A percentile compares a stretch with the other conserved stretches of the same genome.
Evolutionary conservation across 352 stramenopile genomes (phyloP).

Genomic region (Globisporangium parvum): DNA sequence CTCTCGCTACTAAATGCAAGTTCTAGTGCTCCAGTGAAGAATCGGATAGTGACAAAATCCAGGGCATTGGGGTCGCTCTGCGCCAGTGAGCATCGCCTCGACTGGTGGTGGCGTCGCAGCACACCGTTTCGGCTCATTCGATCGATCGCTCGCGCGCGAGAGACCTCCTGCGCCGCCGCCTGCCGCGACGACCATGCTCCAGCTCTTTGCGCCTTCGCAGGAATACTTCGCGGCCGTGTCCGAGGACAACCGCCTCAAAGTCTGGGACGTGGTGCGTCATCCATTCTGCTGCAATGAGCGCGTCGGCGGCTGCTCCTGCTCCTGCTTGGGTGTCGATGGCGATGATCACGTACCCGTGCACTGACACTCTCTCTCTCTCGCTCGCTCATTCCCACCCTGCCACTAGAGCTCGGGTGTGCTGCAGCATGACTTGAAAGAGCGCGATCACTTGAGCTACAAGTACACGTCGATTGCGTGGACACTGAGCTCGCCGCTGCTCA

Average conservation of each 20-base stretch:
- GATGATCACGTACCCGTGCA: background rate
- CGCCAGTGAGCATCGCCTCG: slow-evolving; percentile 42
- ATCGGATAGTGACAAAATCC: background rate
- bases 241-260: slow-evolving; percentile 76
- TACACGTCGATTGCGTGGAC: slow-evolving; percentile 77
- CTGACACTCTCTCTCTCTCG: background rate
- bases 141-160: background rate
- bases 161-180: background rate
- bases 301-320: background rate
- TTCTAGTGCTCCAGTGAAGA: slow-evolving; percentile 25
- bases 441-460: slow-evolving; percentile 79
- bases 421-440: slow-evolving; percentile 75
- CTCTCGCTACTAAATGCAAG: background rate
- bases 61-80: slow-evolving; percentile 30
- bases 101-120: slow-evolving; percentile 4
- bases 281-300: background rate
- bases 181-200: slow-evolving; percentile 30
- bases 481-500: slow-evolving; percentile 28
- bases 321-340: background rate
- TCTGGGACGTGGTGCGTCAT: slow-evolving; percentile 72
- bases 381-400: background rate
- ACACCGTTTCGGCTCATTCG: slow-evolving; percentile 1
- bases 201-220: slow-evolving; percentile 69
- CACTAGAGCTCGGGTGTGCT: slow-evolving; percentile 42
- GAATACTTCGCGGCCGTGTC: slow-evolving; percentile 76